Conservation (phyloP, 2,329 filamentous ascomycete genomes). For the Clarireedia hainanense region DNA sequence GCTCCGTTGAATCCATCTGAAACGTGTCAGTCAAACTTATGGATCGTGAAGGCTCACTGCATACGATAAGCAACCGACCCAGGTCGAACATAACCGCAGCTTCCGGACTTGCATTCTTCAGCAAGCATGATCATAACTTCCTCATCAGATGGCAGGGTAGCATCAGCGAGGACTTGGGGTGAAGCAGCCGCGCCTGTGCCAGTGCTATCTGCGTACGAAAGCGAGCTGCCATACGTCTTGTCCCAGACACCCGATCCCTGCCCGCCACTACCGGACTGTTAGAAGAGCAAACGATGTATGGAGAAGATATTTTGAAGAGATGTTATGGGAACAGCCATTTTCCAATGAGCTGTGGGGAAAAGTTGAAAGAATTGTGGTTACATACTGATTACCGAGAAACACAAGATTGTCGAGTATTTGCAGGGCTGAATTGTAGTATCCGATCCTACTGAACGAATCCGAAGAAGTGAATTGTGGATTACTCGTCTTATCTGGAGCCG, state of each 20-base stretch:
- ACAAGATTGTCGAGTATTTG: slow-evolving; percentile 42
- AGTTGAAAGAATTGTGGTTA: neutral
- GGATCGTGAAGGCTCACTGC: slow-evolving; percentile 13
- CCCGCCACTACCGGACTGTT: slow-evolving; percentile 33
- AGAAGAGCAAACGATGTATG: neutral
- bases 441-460: slow-evolving; percentile 35
- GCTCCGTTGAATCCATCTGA: slow-evolving; percentile 63
- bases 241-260: slow-evolving; percentile 47
- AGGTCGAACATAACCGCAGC: slow-evolving; percentile 41
- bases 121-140: slow-evolving; percentile 46
- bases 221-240: slow-evolving; percentile 6
- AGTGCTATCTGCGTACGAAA: slow-evolving; percentile 33
- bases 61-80: slow-evolving; percentile 43
- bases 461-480: neutral
- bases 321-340: too few relatives aligned
- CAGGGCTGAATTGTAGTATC: slow-evolving; percentile 38
- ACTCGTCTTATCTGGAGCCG: slow-evolving; percentile 15
- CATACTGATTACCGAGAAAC: slow-evolving; percentile 46
- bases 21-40: slow-evolving; percentile 9
- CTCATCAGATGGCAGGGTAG: slow-evolving; percentile 37
- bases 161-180: slow-evolving; percentile 42
- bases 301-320: too few relatives aligned
- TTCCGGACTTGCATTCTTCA: slow-evolving; percentile 37
- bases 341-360: neutral
- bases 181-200: slow-evolving; percentile 38